phyloP scores from a whole-genome alignment of 176 grass and related monocot genomes.

The Eleusine coracana region DNA sequence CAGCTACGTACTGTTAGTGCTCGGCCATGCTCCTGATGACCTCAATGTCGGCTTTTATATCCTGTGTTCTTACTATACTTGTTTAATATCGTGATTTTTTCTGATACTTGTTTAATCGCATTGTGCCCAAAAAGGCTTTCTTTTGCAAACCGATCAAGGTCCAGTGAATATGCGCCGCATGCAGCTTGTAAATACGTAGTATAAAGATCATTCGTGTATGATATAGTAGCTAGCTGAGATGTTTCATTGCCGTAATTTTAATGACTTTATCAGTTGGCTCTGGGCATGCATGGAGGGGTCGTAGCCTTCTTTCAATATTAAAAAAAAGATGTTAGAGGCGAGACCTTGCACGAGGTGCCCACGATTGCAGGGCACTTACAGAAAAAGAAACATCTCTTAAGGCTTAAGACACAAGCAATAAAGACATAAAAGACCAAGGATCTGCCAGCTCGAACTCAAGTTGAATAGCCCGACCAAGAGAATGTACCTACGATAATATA shows the following conservation, averaged over 20 bases:
- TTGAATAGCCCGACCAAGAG: neutral
- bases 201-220: conserved; percentile 8
- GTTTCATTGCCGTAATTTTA: neutral
- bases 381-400: conserved; percentile 41
- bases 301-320: conserved; percentile 14
- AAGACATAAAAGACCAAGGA: neutral
- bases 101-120: neutral
- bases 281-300: neutral
- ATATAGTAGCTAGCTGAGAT: neutral
- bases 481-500: neutral
- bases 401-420: conserved; percentile 39
- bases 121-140: conserved; percentile 1
- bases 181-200: neutral
- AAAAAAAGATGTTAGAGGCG: conserved; percentile 1
- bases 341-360: conserved; percentile 41
- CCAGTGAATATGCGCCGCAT: conserved; percentile 2
- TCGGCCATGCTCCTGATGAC: conserved; percentile 23
- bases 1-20: conserved; percentile 4
- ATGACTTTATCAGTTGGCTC: neutral
- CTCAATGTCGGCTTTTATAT: neutral
- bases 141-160: conserved; percentile 18
- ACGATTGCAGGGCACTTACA: neutral
- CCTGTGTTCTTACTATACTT: neutral
- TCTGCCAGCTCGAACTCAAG: conserved; percentile 17
- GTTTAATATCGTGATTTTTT: conserved; percentile 10